Conservation (phyloP, 2,329 filamentous ascomycete genomes). For the Zymoseptoria ardabiliae region DNA sequence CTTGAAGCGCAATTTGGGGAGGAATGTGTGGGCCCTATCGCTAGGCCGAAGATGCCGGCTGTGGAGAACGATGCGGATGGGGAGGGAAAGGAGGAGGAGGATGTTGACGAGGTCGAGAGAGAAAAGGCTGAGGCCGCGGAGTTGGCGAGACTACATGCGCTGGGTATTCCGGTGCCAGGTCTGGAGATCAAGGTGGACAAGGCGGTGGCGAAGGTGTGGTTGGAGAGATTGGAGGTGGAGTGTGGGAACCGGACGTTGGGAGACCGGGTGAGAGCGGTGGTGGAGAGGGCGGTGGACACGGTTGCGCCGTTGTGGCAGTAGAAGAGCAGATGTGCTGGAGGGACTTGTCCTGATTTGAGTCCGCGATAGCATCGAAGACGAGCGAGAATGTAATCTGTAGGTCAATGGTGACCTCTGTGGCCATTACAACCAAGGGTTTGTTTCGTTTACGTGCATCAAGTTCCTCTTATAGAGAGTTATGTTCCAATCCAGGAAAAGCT, state of each 20-base stretch:
- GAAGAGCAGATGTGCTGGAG: too few relatives aligned
- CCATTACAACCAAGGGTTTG: not conserved
- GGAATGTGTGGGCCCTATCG: slow-evolving; percentile 72
- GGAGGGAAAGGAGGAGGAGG: slow-evolving; percentile 24
- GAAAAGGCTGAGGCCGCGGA: slow-evolving; percentile 57
- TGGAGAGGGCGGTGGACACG: slow-evolving; percentile 60
- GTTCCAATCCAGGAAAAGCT: not conserved
- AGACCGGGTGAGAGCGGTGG: slow-evolving; percentile 79
- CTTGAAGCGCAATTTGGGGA: slow-evolving; percentile 92
- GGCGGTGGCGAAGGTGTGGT: slow-evolving; percentile 79
- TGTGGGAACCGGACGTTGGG: slow-evolving; percentile 66
- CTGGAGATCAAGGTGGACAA: slow-evolving; percentile 82
- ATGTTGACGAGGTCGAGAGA: slow-evolving; percentile 38
- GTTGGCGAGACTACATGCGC: slow-evolving; percentile 67
- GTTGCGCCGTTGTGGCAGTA: slow-evolving; percentile 20
- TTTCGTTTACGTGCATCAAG: not conserved
- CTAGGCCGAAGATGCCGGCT: slow-evolving; percentile 50
- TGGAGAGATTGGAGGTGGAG: slow-evolving; percentile 87
- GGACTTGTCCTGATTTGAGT: too few relatives aligned
- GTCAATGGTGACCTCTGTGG: not conserved
- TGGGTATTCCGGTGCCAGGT: slow-evolving; percentile 87
- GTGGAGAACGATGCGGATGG: slow-evolving; percentile 4
- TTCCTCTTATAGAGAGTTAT: not conserved
- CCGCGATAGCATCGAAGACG: not conserved
- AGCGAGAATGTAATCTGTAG: not conserved